Base-by-base conservation (phyloP, 2,329 filamentous ascomycete species). In the Pseudogymnoascus sp. region DNA sequence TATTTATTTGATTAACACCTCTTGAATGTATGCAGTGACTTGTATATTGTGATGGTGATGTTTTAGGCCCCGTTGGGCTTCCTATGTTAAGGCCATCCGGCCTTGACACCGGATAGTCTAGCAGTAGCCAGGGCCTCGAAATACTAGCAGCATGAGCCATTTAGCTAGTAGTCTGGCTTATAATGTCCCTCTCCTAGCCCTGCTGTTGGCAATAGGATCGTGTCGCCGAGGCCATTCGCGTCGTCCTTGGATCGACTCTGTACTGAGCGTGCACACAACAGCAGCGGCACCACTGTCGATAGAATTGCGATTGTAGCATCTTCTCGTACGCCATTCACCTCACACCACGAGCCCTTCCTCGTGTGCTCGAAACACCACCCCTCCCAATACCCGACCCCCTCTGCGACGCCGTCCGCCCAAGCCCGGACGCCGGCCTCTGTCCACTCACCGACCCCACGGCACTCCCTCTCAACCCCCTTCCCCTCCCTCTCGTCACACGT, bases 331-430 rank as follows among this genome's bases (percentile, higher is more conserved):
- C 57, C 35, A 14, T 38, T 69, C 60, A 70, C 71, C 72, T 76
- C 73, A 66, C 78, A 67, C 73, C 78, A 62, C 73, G 77, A 70
- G 74, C 82, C 77, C 79, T 83, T 67, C 78, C 84, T 67, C 77
- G 76, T 66, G 74, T 78, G 65, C 76, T 74, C 39, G 77, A 70
- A 2, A 77, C 77, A 62, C 78, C 74, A 4, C 76, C 78, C 63
- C 79, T 79, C 30, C 77, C 76, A 14, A 77, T 76, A 0, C 71
- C 69, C 12, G 41, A 47, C 59, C 69, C 69, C 60, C 77, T 73
- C 69, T 60, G 70, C 61, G 28, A 65, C 61, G 64, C 70, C 37
- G 64, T 61, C n/a, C 68, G 66, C 38, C 68, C 62, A 28, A 41
- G 62, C 34, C 66, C 61, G 20, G 65, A 63, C 64, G 41, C 63